A percentile compares a stretch with the other conserved stretches of the same genome.
Evolutionary conservation across 108 stramenopile species (phyloP).

Genomic region (Nitzschia putrida): DNA sequence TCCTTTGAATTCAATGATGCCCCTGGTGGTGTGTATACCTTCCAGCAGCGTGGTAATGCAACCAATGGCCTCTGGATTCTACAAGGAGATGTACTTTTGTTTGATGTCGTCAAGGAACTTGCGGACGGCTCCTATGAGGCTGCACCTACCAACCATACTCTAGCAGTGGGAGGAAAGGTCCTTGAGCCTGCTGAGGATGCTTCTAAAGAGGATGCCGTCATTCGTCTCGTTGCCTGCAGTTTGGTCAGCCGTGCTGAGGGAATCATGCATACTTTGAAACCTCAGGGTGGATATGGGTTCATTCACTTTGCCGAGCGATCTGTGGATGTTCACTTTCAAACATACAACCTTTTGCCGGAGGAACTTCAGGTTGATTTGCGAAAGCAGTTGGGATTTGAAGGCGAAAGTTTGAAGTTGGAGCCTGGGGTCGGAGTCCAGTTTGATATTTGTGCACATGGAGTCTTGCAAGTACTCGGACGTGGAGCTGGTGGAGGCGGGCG

Average conservation of each 20-base stretch:
- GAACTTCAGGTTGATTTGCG: slow-evolving; percentile 63
- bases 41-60: slow-evolving; percentile 37
- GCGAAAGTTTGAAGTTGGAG: slow-evolving; percentile 25
- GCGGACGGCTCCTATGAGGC: slow-evolving; percentile 64
- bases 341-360: slow-evolving; percentile 67
- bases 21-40: slow-evolving; percentile 68
- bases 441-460: slow-evolving; percentile 70
- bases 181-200: slow-evolving; percentile 17
- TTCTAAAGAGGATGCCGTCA: slow-evolving; percentile 14
- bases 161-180: slow-evolving; percentile 29
- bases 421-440: slow-evolving; percentile 71
- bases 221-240: slow-evolving; percentile 46
- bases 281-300: slow-evolving; percentile 70
- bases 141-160: slow-evolving; percentile 54
- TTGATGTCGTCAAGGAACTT: slow-evolving; percentile 67
- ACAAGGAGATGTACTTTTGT: slow-evolving; percentile 65
- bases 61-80: slow-evolving; percentile 63
- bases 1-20: slow-evolving; percentile 50
- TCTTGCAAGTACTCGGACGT: slow-evolving; percentile 4
- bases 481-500: slow-evolving; percentile 13
- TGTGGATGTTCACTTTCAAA: slow-evolving; percentile 75
- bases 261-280: slow-evolving; percentile 55
- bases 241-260: slow-evolving; percentile 72
- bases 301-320: slow-evolving; percentile 71
- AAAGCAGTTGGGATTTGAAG: slow-evolving; percentile 37